Evolutionary conservation across 345 rosid species (phyloP).

Genomic region (Alliaria petiolata): DNA sequence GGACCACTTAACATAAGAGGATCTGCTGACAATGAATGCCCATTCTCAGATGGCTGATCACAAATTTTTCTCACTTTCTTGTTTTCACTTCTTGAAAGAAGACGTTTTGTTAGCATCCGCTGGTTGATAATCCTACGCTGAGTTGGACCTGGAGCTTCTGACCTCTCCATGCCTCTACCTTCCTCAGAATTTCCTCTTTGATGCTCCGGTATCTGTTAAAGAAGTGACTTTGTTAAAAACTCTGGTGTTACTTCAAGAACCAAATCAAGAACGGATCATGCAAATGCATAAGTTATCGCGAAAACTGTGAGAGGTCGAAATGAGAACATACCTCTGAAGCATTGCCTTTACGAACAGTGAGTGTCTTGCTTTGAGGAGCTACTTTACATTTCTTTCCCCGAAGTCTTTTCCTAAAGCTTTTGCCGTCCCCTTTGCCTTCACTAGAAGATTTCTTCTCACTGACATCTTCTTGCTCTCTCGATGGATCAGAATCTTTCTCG

Average conservation of each 20-base stretch:
- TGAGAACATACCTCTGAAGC: constrained; percentile 55
- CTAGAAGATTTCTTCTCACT: constrained; percentile 37
- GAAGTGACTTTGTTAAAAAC: neutral
- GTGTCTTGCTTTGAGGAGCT: constrained; percentile 49
- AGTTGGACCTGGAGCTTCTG: constrained; percentile 26
- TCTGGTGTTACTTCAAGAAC: neutral
- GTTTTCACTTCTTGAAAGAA: constrained; percentile 41
- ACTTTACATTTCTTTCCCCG: constrained; percentile 48
- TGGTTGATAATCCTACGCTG: constrained; percentile 46
- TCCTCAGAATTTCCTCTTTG: constrained; percentile 38
- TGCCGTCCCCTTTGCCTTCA: too few species aligned
- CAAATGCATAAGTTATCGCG: neutral
- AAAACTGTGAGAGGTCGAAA: too few species aligned
- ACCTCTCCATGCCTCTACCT: constrained; percentile 34
- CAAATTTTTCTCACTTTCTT: constrained; percentile 35
- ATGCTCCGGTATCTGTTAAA: constrained; percentile 24
- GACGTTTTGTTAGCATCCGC: constrained; percentile 52
- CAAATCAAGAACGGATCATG: constrained; percentile 14
- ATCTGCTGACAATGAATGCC: constrained; percentile 36
- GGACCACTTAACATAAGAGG: constrained; percentile 34
- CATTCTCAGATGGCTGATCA: constrained; percentile 45
- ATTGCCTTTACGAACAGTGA: constrained; percentile 39
- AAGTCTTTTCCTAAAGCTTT: constrained; percentile 45
- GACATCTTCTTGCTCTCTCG: constrained; percentile 8
- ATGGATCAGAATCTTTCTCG: constrained; percentile 21